Evolutionary conservation across 1,284 basidiomycete genomes (phyloP).

Genomic region (Lentinula novae-zelandiae): DNA sequence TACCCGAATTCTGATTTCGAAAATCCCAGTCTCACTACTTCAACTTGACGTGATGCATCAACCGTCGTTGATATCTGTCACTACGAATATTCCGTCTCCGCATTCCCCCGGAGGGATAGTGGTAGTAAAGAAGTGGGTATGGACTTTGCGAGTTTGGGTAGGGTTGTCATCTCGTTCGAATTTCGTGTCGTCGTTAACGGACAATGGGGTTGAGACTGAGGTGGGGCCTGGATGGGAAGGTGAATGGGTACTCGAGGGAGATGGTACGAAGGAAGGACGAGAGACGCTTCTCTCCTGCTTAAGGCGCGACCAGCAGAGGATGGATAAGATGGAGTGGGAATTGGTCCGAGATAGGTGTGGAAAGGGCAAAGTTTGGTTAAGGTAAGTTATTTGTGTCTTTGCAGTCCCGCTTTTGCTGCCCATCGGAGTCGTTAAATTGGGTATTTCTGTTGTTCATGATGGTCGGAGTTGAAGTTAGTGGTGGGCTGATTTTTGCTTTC

Average conservation of each 20-base stretch:
- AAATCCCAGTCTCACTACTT: neutral
- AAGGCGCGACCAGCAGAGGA: neutral
- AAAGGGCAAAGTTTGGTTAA: slow-evolving; percentile 59
- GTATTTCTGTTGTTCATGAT: neutral
- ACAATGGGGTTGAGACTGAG: slow-evolving; percentile 3
- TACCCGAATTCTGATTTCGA: neutral
- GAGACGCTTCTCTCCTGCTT: slow-evolving; percentile 49
- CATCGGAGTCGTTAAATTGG: neutral
- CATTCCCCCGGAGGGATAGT: slow-evolving; percentile 54
- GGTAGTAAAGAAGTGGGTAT: slow-evolving; percentile 53
- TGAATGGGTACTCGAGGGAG: slow-evolving; percentile 72
- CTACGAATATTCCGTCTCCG: slow-evolving; percentile 46
- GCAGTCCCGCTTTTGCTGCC: neutral
- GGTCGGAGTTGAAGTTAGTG: neutral
- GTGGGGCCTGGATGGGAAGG: slow-evolving; percentile 68
- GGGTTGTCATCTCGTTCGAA: slow-evolving; percentile 20
- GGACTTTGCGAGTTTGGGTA: slow-evolving; percentile 53
- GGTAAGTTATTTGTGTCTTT: slow-evolving; percentile 32
- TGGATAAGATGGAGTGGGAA: slow-evolving; percentile 49
- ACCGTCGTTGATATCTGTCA: neutral
- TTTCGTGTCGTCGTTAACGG: neutral
- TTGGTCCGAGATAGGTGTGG: slow-evolving; percentile 59
- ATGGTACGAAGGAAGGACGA: slow-evolving; percentile 67
- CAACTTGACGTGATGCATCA: neutral
- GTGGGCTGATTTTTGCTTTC: neutral